A percentile compares a stretch with the other conserved stretches of the same genome.
These are phyloP conservation scores for Vickermania ingenoplastis DNA, from an alignment of 208 protist genomes.

Conservation along the genomic window DNA sequence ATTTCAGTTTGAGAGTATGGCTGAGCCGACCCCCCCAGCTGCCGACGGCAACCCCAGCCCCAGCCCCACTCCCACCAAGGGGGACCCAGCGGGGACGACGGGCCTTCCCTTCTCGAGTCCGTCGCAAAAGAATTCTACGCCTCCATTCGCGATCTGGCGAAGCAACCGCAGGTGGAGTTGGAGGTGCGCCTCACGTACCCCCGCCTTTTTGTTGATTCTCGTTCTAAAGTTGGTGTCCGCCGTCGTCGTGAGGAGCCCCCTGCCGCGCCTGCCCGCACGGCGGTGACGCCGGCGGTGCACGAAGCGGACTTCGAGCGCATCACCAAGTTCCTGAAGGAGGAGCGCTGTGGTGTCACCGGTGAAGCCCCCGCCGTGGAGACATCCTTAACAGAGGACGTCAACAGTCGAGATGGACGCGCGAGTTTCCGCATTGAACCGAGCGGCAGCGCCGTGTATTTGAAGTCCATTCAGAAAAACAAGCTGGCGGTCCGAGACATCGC, in stretches of 20 bases:
- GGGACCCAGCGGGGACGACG: too few species aligned
- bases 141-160: slow-evolving; percentile 14
- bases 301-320: slow-evolving; percentile 30
- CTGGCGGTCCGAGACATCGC: slow-evolving; percentile 49
- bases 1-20: too few species aligned
- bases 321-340: slow-evolving; percentile 12
- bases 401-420: slow-evolving; percentile 21
- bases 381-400: slow-evolving; percentile 41
- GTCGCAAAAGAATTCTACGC: slow-evolving; percentile 21
- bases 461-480: slow-evolving; percentile 36
- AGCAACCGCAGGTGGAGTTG: slow-evolving; percentile 35
- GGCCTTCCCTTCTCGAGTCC: neutral
- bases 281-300: slow-evolving; percentile 12
- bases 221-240: neutral
- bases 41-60: too few species aligned
- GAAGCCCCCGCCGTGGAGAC: neutral
- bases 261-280: neutral
- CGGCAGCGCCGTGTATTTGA: slow-evolving; percentile 9
- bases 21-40: too few species aligned
- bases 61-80: too few species aligned
- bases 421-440: slow-evolving; percentile 31
- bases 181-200: slow-evolving; percentile 38
- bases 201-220: neutral
- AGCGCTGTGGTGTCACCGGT: neutral
- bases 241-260: neutral